A percentile compares a stretch with the other conserved stretches of the same genome.
Evolutionary conservation across 306 rosid species (phyloP).

Genomic region (Heteromeles arbutifolia): DNA sequence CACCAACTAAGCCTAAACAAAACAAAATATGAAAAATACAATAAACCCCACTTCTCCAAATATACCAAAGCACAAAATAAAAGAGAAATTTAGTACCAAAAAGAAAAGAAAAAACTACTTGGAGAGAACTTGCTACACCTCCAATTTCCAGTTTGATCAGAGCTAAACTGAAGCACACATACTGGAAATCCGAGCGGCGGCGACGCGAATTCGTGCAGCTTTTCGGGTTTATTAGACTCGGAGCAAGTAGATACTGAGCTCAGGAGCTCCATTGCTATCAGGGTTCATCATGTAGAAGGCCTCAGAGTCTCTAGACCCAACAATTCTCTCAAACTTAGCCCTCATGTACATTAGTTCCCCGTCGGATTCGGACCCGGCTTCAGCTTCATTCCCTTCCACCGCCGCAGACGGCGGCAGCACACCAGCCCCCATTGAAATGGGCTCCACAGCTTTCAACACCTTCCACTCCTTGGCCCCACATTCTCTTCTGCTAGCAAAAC

Average conservation of each 20-base stretch:
- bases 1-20: conserved; percentile 35
- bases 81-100: neutral
- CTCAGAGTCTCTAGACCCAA: conserved; percentile 96
- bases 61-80: conserved; percentile 8
- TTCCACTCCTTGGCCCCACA: conserved; percentile 86
- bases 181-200: neutral
- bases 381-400: conserved; percentile 17
- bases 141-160: conserved; percentile 33
- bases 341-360: conserved; percentile 81
- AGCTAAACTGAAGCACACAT: conserved; percentile 23
- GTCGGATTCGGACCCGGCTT: conserved; percentile 49
- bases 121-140: conserved; percentile 36
- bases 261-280: conserved; percentile 96
- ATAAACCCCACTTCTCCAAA: conserved; percentile 32
- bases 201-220: neutral
- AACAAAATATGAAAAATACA: conserved; percentile 25
- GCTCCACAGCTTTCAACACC: conserved; percentile 77
- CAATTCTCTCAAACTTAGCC: conserved; percentile 95
- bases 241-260: conserved; percentile 88
- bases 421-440: conserved; percentile 96
- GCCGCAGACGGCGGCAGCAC: conserved; percentile 54
- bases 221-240: conserved; percentile 52
- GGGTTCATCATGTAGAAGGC: conserved; percentile 99
- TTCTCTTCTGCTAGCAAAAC: conserved; percentile 79
- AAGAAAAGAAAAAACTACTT: conserved; percentile 14